A percentile compares a stretch with the other conserved stretches of the same genome.
phyloP scores from a whole-genome alignment of 352 stramenopile species.

The Pythium dissimile region DNA sequence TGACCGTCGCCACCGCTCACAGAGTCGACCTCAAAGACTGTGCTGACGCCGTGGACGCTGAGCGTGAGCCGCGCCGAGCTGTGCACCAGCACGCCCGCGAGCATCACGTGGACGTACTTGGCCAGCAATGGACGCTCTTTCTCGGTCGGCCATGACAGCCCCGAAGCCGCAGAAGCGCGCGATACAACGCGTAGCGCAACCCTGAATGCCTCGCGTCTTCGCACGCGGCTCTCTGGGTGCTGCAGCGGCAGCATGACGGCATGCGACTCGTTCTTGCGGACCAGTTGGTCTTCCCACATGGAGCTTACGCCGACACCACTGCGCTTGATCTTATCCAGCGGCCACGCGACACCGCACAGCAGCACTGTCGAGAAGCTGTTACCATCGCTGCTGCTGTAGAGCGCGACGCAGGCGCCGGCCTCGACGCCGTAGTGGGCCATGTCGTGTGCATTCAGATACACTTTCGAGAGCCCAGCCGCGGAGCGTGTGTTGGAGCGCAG shows the following conservation, averaged over 20 bases:
- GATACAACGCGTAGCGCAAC: constrained; percentile 41
- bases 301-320: constrained; percentile 55
- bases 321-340: constrained; percentile 71
- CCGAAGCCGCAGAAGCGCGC: constrained; percentile 19
- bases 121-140: constrained; percentile 52
- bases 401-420: constrained; percentile 35
- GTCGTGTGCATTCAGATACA: constrained; percentile 62
- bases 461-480: constrained; percentile 52
- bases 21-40: constrained; percentile 41
- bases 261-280: constrained; percentile 16
- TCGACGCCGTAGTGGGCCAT: constrained; percentile 38
- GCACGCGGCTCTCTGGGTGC: constrained; percentile 12
- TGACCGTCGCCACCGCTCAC: neutral
- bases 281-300: constrained; percentile 63
- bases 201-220: constrained; percentile 17
- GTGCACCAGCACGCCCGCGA: constrained; percentile 63
- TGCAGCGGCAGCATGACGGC: constrained; percentile 27
- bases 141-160: constrained; percentile 33
- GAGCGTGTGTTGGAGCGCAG: constrained; percentile 53
- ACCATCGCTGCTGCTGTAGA: constrained; percentile 18
- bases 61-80: constrained; percentile 45
- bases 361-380: constrained; percentile 26
- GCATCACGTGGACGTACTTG: constrained; percentile 59
- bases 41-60: constrained; percentile 53
- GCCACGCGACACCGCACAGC: constrained; percentile 62